Conservation (phyloP, 2,329 filamentous ascomycete species). For the Penicillium sp. region DNA sequence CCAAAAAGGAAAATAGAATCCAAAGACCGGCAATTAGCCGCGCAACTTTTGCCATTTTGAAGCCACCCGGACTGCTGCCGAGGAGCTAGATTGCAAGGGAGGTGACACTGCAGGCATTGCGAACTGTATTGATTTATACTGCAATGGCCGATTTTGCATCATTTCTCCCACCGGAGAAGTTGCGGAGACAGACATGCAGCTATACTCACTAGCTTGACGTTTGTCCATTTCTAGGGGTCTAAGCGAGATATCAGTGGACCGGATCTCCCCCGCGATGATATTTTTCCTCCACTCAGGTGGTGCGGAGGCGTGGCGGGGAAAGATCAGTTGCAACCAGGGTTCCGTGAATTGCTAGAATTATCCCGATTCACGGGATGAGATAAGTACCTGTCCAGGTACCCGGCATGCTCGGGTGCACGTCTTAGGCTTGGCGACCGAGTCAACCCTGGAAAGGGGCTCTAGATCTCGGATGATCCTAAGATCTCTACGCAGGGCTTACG, state of each 20-base stretch:
- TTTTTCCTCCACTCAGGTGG: constrained; percentile 16
- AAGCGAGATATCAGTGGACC: constrained; percentile 5
- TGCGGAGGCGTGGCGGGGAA: background rate
- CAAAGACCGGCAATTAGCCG: constrained; percentile 11
- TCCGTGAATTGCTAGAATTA: background rate
- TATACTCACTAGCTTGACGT: background rate
- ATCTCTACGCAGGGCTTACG: background rate
- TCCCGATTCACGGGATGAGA: background rate
- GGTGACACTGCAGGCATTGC: background rate
- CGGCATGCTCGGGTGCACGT: too few species aligned
- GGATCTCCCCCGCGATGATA: background rate
- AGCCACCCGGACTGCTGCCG: constrained; percentile 4
- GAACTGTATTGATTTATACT: constrained; percentile 2
- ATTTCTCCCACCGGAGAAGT: background rate
- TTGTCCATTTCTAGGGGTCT: constrained; percentile 1
- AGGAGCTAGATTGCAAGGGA: background rate
- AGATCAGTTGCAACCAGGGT: background rate
- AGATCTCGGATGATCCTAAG: background rate
- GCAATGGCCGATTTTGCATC: background rate
- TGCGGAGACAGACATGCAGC: background rate
- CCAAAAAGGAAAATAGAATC: constrained; percentile 11
- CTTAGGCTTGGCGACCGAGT: background rate
- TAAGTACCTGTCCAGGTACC: background rate
- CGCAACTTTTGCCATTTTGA: constrained; percentile 6
- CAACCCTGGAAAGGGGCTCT: background rate